These are phyloP conservation scores for Plenodomus lindquistii DNA, from an alignment of 2,329 filamentous ascomycete species.

Conservation along the genomic window DNA sequence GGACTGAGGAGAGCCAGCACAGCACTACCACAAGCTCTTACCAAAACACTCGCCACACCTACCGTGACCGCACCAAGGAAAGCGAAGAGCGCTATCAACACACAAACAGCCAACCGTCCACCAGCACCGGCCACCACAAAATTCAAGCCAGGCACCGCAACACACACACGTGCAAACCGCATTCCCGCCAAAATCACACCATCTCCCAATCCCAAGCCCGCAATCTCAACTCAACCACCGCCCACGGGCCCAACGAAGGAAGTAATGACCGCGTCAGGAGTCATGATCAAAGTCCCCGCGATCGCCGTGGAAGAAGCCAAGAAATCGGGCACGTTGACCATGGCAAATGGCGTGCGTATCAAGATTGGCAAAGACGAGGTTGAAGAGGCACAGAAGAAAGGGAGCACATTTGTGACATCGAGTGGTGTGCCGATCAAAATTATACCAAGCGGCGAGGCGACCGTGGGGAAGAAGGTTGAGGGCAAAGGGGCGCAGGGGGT, in stretches of 20 bases:
- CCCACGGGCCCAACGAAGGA: constrained; percentile 31
- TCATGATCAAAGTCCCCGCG: constrained; percentile 40
- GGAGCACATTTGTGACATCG: constrained; percentile 30
- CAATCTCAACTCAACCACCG: neutral
- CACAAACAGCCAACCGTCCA: constrained; percentile 14
- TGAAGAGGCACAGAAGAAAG: constrained; percentile 35
- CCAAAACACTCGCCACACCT: constrained; percentile 24
- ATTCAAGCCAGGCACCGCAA: constrained; percentile 12
- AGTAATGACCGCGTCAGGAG: constrained; percentile 34
- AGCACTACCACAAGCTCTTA: constrained; percentile 29
- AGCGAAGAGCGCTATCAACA: constrained; percentile 32
- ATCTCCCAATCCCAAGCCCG: constrained; percentile 16
- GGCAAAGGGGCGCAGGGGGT: neutral
- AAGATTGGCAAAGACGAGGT: constrained; percentile 38
- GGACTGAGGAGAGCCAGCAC: constrained; percentile 35
- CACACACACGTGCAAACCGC: constrained; percentile 11
- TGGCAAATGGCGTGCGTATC: constrained; percentile 34
- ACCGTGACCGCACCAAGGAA: constrained; percentile 18
- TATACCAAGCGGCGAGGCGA: constrained; percentile 28
- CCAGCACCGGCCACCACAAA: constrained; percentile 4
- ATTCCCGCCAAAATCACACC: constrained; percentile 10
- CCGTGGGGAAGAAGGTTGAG: constrained; percentile 20
- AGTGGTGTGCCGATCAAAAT: constrained; percentile 40
- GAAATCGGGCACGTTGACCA: constrained; percentile 34
- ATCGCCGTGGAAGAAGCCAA: constrained; percentile 36